A percentile compares a stretch with the other conserved stretches of the same genome.
These are phyloP conservation scores for Kazachstania bromeliacearum DNA, from an alignment of 805 yeast species.

Conservation along the genomic window DNA sequence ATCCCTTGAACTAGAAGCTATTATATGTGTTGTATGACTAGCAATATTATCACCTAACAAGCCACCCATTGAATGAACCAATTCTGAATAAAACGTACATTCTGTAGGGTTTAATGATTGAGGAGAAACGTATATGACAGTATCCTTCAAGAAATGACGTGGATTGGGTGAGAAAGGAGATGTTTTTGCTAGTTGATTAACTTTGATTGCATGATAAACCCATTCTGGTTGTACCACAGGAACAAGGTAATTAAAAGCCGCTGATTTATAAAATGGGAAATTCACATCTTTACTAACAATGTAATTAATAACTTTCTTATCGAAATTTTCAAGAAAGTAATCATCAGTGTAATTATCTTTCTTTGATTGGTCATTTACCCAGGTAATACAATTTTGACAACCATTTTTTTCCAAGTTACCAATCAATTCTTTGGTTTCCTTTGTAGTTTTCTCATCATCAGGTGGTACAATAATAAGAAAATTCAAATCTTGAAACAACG, in stretches of 20 bases:
- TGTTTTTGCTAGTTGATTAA: constrained; percentile 19
- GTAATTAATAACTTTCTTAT: constrained; percentile 15
- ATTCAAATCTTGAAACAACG: constrained; percentile 15
- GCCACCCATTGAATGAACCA: constrained; percentile 63
- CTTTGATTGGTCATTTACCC: no score
- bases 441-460: constrained; percentile 1
- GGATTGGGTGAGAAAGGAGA: constrained; percentile 60
- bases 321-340: constrained; percentile 13
- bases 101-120: constrained; percentile 44
- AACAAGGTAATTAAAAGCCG: constrained; percentile 23
- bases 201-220: constrained; percentile 16
- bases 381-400: background rate
- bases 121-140: constrained; percentile 40
- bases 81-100: constrained; percentile 55
- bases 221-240: constrained; percentile 26
- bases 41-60: constrained; percentile 52
- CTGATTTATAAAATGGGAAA: constrained; percentile 23
- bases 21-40: constrained; percentile 67
- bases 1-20: constrained; percentile 49
- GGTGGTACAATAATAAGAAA: constrained; percentile 16
- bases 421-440: background rate
- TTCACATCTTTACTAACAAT: constrained; percentile 16
- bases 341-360: no score
- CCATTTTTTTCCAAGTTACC: constrained; percentile 2
- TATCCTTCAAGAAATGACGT: constrained; percentile 49